A percentile compares a stretch with the other conserved stretches of the same genome.
phyloP scores from a whole-genome alignment of 306 rosid species.

The Vicia sativa region DNA sequence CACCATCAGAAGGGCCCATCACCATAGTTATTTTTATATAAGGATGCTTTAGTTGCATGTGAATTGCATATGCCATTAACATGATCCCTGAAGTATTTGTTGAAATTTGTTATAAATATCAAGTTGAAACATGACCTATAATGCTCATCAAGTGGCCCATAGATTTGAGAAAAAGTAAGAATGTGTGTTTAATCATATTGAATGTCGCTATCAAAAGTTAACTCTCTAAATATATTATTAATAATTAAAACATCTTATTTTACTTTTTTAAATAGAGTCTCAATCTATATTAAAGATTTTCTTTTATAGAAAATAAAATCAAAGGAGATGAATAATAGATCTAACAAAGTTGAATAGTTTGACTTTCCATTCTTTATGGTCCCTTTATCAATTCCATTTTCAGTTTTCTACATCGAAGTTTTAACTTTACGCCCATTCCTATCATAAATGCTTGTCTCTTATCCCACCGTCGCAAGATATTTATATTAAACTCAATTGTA shows the following conservation, averaged over 20 bases:
- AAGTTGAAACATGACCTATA: neutral
- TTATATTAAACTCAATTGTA: too few relatives aligned
- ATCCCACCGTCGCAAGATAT: conserved; percentile 8
- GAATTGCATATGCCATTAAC: conserved; percentile 39
- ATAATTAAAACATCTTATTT: too few relatives aligned
- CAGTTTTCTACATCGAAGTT: neutral
- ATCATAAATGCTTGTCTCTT: neutral
- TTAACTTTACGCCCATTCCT: conserved; percentile 1
- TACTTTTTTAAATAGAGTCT: too few relatives aligned
- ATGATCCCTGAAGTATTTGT: conserved; percentile 21
- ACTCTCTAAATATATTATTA: too few relatives aligned
- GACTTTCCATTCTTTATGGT: neutral
- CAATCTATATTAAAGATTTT: too few relatives aligned
- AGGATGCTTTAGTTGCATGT: conserved; percentile 29
- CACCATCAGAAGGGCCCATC: neutral
- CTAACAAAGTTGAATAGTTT: too few relatives aligned
- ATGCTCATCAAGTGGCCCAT: conserved; percentile 30
- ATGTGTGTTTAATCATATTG: neutral
- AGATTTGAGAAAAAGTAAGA: neutral
- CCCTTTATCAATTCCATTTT: neutral
- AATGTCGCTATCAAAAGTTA: too few relatives aligned
- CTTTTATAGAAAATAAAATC: too few relatives aligned
- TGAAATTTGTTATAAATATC: conserved; percentile 15
- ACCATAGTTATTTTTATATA: conserved; percentile 4
- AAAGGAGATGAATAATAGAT: too few relatives aligned